Conservation (phyloP, 2,329 filamentous ascomycete genomes). For the Corinectria fuckeliana region DNA sequence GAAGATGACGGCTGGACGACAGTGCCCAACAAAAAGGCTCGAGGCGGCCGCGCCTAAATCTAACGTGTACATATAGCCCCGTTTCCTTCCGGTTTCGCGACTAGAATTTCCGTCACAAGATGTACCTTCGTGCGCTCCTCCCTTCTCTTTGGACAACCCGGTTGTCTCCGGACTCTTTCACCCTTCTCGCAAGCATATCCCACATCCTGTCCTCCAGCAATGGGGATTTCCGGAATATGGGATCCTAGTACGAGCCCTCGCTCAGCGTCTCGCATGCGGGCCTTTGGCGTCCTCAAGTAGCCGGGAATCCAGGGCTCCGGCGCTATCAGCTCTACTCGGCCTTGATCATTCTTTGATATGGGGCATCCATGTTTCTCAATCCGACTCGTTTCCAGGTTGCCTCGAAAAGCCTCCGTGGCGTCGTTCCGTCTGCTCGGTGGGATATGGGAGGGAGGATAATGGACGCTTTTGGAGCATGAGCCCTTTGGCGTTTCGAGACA, state of each 20-base stretch:
- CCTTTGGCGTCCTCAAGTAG: constrained; percentile 21
- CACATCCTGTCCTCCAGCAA: constrained; percentile 24
- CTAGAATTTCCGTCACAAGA: constrained; percentile 44
- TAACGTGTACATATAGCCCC: constrained; percentile 46
- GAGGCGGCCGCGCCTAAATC: constrained; percentile 43
- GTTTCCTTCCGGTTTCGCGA: constrained; percentile 45
- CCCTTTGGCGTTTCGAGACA: constrained; percentile 41
- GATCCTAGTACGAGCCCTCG: neutral
- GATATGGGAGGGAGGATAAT: constrained; percentile 18
- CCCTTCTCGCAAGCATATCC: constrained; percentile 28
- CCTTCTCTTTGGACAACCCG: constrained; percentile 22
- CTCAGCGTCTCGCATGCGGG: constrained; percentile 14
- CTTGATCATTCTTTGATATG: constrained; percentile 24
- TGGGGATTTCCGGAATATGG: constrained; percentile 3
- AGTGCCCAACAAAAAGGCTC: constrained; percentile 50
- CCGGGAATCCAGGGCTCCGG: constrained; percentile 8
- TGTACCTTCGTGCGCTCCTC: constrained; percentile 31
- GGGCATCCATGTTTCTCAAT: constrained; percentile 33
- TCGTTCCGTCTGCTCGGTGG: constrained; percentile 17
- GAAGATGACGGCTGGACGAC: constrained; percentile 70
- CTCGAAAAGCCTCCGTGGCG: constrained; percentile 31
- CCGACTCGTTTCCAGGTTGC: constrained; percentile 33
- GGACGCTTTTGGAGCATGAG: constrained; percentile 39
- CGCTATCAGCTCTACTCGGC: constrained; percentile 21
- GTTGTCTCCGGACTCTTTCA: constrained; percentile 25